A percentile compares a stretch with the other conserved stretches of the same genome.
These are phyloP conservation scores for Citrullus colocynthis DNA, from an alignment of 306 rosid genomes.

Conservation along the genomic window DNA sequence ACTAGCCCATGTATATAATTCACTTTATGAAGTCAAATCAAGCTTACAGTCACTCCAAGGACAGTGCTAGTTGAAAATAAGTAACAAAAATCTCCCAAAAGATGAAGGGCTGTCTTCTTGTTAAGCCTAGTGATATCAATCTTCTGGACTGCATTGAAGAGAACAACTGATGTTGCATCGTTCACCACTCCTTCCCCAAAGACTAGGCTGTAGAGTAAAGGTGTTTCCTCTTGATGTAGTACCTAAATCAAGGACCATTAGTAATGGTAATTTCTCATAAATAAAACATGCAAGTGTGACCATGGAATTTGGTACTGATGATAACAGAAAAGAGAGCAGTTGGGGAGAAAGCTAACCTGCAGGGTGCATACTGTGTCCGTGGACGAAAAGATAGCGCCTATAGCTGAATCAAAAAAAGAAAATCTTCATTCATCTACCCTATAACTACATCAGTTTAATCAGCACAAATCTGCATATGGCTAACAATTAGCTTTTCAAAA, in stretches of 20 bases:
- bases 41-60: slow-evolving; percentile 64
- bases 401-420: slow-evolving; percentile 38
- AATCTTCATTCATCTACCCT: background rate
- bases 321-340: slow-evolving; percentile 16
- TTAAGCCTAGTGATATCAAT: slow-evolving; percentile 38
- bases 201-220: slow-evolving; percentile 76
- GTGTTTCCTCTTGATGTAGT: slow-evolving; percentile 84
- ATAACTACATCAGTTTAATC: background rate
- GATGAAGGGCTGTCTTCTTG: slow-evolving; percentile 15
- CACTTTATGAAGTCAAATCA: background rate
- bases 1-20: background rate
- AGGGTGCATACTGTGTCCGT: slow-evolving; percentile 90
- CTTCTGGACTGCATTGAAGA: slow-evolving; percentile 80
- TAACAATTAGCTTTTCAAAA: background rate
- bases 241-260: slow-evolving; percentile 31
- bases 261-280: background rate
- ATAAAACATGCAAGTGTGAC: background rate
- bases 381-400: slow-evolving; percentile 82
- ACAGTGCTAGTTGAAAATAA: slow-evolving; percentile 67
- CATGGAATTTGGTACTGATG: background rate
- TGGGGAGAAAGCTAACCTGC: slow-evolving; percentile 52
- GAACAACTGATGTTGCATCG: slow-evolving; percentile 89
- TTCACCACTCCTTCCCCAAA: slow-evolving; percentile 96
- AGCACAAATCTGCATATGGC: background rate
- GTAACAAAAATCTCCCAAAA: slow-evolving; percentile 59